Conservation (phyloP, 106 monocot species). For the Acorus gramineus region DNA sequence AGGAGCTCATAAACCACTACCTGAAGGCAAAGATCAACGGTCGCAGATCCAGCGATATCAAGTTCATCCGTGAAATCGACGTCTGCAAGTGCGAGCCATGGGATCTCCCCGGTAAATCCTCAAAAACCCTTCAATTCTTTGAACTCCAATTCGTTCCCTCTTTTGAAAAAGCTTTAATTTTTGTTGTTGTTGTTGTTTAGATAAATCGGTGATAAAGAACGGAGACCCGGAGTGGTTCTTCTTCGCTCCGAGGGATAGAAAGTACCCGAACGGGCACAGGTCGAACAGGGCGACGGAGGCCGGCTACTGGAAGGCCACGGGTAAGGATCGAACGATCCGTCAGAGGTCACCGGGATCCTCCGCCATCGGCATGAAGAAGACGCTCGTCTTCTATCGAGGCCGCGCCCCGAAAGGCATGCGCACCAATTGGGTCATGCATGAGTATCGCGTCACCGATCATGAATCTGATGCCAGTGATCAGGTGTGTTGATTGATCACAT, state of each 20-base stretch:
- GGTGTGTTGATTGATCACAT: slow-evolving; percentile 8
- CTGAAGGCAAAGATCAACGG: slow-evolving; percentile 64
- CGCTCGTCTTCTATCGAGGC: slow-evolving; percentile 66
- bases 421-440: slow-evolving; percentile 74
- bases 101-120: slow-evolving; percentile 51
- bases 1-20: slow-evolving; percentile 70
- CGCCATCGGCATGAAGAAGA: slow-evolving; percentile 77
- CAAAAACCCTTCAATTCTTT: not conserved
- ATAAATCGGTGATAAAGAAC: slow-evolving; percentile 45
- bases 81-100: slow-evolving; percentile 85
- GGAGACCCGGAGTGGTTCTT: slow-evolving; percentile 82
- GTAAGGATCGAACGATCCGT: slow-evolving; percentile 51
- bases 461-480: slow-evolving; percentile 47
- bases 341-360: slow-evolving; percentile 7
- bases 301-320: slow-evolving; percentile 86
- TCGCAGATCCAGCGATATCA: slow-evolving; percentile 19
- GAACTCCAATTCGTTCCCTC: not conserved
- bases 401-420: slow-evolving; percentile 60
- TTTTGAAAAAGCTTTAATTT: not conserved
- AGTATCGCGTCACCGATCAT: slow-evolving; percentile 51
- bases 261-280: slow-evolving; percentile 62
- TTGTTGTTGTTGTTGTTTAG: slow-evolving; percentile 13
- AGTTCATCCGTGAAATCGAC: slow-evolving; percentile 66
- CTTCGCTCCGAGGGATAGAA: slow-evolving; percentile 63
- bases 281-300: slow-evolving; percentile 59